Percentiles rank a stretch among this genome's conserved stretches.
phyloP scores from a whole-genome alignment of 768 basidiomycete genomes.

The Mycena epipterygia region DNA sequence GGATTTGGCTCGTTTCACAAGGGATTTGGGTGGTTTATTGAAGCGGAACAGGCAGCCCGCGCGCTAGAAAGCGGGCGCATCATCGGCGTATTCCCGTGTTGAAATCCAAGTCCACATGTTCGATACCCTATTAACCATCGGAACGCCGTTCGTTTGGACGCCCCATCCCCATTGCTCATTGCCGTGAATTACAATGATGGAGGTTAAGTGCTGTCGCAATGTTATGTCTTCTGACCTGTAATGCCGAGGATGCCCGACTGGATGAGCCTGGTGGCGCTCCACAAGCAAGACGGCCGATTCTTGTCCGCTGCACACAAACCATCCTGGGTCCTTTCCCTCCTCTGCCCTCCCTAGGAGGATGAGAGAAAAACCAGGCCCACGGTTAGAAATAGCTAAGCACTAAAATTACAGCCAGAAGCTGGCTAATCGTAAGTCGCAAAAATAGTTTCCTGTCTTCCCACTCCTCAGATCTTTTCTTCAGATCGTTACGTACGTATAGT shows the following conservation, averaged over 20 bases:
- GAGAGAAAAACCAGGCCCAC: neutral
- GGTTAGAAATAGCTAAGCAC: neutral
- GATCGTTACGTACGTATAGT: neutral
- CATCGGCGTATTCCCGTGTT: slow-evolving; percentile 67
- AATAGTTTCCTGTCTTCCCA: slow-evolving; percentile 7
- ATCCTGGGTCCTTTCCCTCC: neutral
- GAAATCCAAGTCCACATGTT: slow-evolving; percentile 29
- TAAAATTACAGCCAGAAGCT: neutral
- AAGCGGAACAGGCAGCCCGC: slow-evolving; percentile 69
- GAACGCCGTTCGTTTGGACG: neutral
- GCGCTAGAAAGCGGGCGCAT: slow-evolving; percentile 69
- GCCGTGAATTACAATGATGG: slow-evolving; percentile 16
- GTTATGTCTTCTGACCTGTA: slow-evolving; percentile 14
- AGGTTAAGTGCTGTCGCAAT: too few relatives aligned
- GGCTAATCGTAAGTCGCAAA: neutral
- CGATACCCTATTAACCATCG: neutral
- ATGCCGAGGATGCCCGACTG: neutral
- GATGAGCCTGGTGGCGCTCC: slow-evolving; percentile 7
- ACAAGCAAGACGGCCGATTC: slow-evolving; percentile 5
- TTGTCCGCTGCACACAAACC: too few relatives aligned
- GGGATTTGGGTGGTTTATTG: slow-evolving; percentile 81
- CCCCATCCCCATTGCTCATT: neutral
- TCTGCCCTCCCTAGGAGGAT: neutral
- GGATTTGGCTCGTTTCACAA: slow-evolving; percentile 63
- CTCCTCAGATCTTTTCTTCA: neutral